Evolutionary conservation across 768 basidiomycete genomes (phyloP).

Genomic region (Pleurotus citrinopileatus): DNA sequence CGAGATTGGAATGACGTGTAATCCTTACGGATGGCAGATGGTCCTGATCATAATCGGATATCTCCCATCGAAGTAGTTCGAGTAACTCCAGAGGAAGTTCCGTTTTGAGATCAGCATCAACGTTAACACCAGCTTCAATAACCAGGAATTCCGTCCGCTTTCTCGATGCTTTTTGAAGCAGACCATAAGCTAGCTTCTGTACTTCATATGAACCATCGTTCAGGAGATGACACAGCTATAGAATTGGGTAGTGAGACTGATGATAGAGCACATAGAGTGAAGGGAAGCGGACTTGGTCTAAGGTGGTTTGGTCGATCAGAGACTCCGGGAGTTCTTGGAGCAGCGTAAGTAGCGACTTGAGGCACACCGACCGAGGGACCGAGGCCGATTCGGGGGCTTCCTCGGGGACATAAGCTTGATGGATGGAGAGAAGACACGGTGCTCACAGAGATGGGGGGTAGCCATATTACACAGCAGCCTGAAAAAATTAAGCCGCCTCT

Average conservation of each 20-base stretch:
- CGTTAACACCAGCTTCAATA: slow-evolving; percentile 82
- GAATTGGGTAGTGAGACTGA: too few species aligned
- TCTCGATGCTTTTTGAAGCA: slow-evolving; percentile 66
- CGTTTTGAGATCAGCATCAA: slow-evolving; percentile 49
- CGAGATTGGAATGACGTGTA: too few species aligned
- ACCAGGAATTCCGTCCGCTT: slow-evolving; percentile 82
- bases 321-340: slow-evolving; percentile 63
- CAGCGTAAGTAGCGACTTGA: slow-evolving; percentile 65
- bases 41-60: slow-evolving; percentile 36
- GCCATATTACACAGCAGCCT: slow-evolving; percentile 61
- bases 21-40: slow-evolving; percentile 36
- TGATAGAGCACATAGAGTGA: too few species aligned
- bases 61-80: slow-evolving; percentile 49
- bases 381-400: slow-evolving; percentile 28
- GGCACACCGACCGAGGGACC: slow-evolving; percentile 62
- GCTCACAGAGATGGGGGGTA: slow-evolving; percentile 49
- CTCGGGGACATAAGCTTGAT: too few species aligned
- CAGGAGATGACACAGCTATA: slow-evolving; percentile 79
- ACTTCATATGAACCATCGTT: slow-evolving; percentile 59
- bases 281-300: slow-evolving; percentile 51
- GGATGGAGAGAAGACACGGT: slow-evolving; percentile 3
- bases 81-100: slow-evolving; percentile 70
- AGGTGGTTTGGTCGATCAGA: slow-evolving; percentile 58
- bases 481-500: slow-evolving; percentile 49
- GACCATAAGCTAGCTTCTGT: slow-evolving; percentile 74